Base-by-base conservation (phyloP, 805 yeast species). In the Wickerhamiella occidentalis region DNA sequence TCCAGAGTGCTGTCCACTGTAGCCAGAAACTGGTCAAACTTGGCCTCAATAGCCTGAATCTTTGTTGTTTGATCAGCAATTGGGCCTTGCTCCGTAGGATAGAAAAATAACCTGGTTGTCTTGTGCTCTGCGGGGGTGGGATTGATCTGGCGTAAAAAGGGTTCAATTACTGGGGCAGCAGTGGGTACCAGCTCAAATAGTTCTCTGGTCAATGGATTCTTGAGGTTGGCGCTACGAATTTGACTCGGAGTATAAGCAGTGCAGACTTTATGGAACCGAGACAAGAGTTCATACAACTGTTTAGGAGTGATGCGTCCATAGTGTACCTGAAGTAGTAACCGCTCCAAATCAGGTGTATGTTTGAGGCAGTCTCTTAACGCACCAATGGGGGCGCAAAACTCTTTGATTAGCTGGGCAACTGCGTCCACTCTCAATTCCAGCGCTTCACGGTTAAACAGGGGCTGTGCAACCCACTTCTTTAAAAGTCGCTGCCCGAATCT, bases 401-500 rank as follows among this genome's bases (percentile, higher is more conserved):
- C 44, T 19, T 29, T 1, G 44, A 54, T 66, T 3, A 80, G 61
- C 50, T 75, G 72, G 19, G 71, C 72, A 4, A 80, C 72, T 0
- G 94, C 86, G 37, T 74, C 75, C 0, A 74, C 65, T 22, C 98
- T 71, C n/a, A 71, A 69, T 49, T 74, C 71, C 2, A 92, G 82
- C 7, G 66, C 65, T 1, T 65, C 69, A 26, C 70, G 66, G 40
- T 78, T 71, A 0, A 76, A 64, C 19, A 88, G 68, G 1, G 98
- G 98, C 52, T 73, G 69, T 1, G 78, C 70, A 0, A 88, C 65
- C 98, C 98, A 92, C 35, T 74, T 68, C 25, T 72, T 69, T 12
- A 92, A 62, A 51, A 77, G 57, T 48, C 95, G 65, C 41, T 70
- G 73, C 0, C 98, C 98, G 63, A 81, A 82, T 25, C 73, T 70